Conservation (phyloP, 305 asterid genomes). For the Ajuga reptans region DNA sequence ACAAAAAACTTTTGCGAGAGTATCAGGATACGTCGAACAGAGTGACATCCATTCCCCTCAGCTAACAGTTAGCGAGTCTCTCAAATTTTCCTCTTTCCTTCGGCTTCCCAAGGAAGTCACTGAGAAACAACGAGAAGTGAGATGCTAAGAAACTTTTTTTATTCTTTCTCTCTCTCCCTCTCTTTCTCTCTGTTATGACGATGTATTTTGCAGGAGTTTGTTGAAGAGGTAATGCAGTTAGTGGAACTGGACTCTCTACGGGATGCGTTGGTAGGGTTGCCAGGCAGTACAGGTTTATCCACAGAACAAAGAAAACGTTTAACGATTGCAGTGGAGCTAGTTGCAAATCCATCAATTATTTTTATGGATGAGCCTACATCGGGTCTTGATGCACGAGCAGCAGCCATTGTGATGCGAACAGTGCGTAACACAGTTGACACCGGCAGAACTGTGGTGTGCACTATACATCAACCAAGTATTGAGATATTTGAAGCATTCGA, state of each 20-base stretch:
- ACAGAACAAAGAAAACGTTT: slow-evolving; percentile 90
- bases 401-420: slow-evolving; percentile 90
- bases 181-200: neutral
- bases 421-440: slow-evolving; percentile 90
- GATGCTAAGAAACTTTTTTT: slow-evolving; percentile 12
- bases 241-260: slow-evolving; percentile 73
- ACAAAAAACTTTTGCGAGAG: slow-evolving; percentile 67
- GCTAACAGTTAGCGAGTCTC: slow-evolving; percentile 75
- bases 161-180: neutral
- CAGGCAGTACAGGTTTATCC: slow-evolving; percentile 77
- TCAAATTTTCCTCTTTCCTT: slow-evolving; percentile 65
- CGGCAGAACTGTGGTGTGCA: slow-evolving; percentile 88
- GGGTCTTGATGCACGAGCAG: slow-evolving; percentile 92
- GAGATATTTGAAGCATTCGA: slow-evolving; percentile 93
- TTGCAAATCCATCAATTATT: slow-evolving; percentile 82
- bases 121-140: slow-evolving; percentile 54
- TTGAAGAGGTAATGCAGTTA: slow-evolving; percentile 76
- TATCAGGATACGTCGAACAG: slow-evolving; percentile 91
- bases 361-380: slow-evolving; percentile 97
- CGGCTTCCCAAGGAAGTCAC: slow-evolving; percentile 75
- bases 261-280: slow-evolving; percentile 81
- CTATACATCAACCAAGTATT: slow-evolving; percentile 89
- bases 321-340: slow-evolving; percentile 90
- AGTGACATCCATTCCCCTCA: slow-evolving; percentile 88
- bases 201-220: slow-evolving; percentile 59